Percentiles rank a stretch among this genome's conserved stretches.
These are phyloP conservation scores for Leishmania tropica DNA, from an alignment of 208 protist genomes.

Conservation along the genomic window DNA sequence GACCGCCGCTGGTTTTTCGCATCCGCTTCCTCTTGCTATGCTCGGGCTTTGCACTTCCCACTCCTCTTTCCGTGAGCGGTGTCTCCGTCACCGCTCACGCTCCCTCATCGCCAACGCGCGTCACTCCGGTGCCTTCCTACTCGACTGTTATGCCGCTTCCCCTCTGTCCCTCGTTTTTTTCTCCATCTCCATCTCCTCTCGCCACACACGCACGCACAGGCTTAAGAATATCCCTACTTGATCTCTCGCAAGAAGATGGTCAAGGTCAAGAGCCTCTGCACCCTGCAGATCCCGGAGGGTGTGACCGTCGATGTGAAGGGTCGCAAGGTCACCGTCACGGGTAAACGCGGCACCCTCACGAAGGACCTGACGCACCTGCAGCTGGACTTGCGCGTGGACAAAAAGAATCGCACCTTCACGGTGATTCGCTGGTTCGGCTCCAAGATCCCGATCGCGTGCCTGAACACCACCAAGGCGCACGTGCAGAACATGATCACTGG, in stretches of 20 bases:
- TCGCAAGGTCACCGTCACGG: conserved; percentile 93
- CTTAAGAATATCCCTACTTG: conserved; percentile 1
- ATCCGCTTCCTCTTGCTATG: conserved; percentile 19
- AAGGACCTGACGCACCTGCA: conserved; percentile 95
- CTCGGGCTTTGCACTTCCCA: neutral
- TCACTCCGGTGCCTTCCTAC: neutral
- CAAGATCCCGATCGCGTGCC: conserved; percentile 94
- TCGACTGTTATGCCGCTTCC: neutral
- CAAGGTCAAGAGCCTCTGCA: conserved; percentile 76
- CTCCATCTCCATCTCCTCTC: neutral
- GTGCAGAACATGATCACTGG: conserved; percentile 99
- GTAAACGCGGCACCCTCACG: conserved; percentile 95
- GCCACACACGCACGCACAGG: neutral
- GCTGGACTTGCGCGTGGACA: conserved; percentile 90
- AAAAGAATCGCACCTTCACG: conserved; percentile 59
- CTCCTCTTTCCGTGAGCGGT: neutral
- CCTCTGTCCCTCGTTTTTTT: neutral
- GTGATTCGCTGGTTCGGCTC: conserved; percentile 96
- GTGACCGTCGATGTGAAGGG: conserved; percentile 67
- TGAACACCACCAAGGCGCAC: conserved; percentile 96
- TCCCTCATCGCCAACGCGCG: neutral
- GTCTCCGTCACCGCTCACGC: neutral
- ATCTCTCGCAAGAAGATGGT: conserved; percentile 62
- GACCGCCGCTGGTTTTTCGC: neutral
- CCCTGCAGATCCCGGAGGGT: conserved; percentile 71